Base-by-base conservation (phyloP, 2,329 filamentous ascomycete species). In the Leptographium wingfieldii region DNA sequence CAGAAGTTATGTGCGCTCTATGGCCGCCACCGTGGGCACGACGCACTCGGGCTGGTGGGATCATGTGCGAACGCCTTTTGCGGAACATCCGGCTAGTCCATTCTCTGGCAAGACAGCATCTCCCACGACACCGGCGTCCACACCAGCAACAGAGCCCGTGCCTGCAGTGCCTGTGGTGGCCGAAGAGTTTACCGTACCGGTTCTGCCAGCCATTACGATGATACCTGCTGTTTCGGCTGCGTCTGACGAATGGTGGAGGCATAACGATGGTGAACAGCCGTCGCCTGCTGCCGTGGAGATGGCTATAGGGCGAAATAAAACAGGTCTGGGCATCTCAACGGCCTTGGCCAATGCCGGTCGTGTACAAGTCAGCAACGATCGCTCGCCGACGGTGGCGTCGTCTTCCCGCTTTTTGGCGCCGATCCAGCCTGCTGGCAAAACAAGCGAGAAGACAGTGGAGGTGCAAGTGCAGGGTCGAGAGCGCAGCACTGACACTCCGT, bases 11-110 rank as follows among this genome's bases (percentile, higher is more conserved):
- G 68, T 69, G 16, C 65, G 55, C 56, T 74, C 64, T 71, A 73
- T 51, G 70, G 77, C 53, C 2, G 59, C 53, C 70, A 77, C 80
- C 49, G 81, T 80, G 33, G 78, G 76, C 51, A 79, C 55, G 2
- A 61, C 81, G 12, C 78, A 77, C 59, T 86, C 85, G 31, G 87
- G 87, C 25, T 91, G 87, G 87, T 91, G 87, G 87, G 88, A 89
- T 66, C 79, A 88, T 64, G 82, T 91, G 59, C 85, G 81, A 9
- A 88, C 87, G 1, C 87, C 87, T 0, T 90, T 90, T 66, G 66
- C 72, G 19, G 76, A 79, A 35, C 67, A 67, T 40, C 65, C 77
- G 65, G 66, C 71, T 16, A 77, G 76, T 46, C 76, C 79, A 27
- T 72, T 74, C 55, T 73, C 72, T 55, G 71, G 72, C 55, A 71